These are phyloP conservation scores for Chlorella sp. DNA, from an alignment of 139 green algal species.

Conservation along the genomic window DNA sequence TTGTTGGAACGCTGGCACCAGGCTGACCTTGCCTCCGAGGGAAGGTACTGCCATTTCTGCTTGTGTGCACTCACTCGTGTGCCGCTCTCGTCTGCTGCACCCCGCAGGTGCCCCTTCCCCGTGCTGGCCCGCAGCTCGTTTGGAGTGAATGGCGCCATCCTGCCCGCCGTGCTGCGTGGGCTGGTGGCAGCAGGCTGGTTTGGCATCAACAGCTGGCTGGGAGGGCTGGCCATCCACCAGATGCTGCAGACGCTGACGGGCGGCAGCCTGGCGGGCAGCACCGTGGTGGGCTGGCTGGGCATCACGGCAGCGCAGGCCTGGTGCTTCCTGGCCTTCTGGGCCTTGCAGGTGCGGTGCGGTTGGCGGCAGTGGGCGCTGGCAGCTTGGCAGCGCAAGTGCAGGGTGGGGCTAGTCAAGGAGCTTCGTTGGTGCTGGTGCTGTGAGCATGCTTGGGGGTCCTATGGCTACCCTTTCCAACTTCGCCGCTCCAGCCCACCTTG, in stretches of 20 bases:
- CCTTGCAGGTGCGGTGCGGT: background rate
- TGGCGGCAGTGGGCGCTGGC: too few relatives aligned
- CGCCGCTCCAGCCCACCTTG: background rate
- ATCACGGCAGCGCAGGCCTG: background rate
- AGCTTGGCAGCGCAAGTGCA: too few relatives aligned
- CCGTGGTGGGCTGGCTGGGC: background rate
- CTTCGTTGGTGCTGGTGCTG: too few relatives aligned
- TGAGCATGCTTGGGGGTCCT: too few relatives aligned
- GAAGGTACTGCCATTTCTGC: too few relatives aligned
- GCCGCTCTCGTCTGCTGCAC: background rate
- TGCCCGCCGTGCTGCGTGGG: background rate
- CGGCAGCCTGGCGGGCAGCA: background rate
- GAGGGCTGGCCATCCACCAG: slow-evolving; percentile 8
- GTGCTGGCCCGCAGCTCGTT: slow-evolving; percentile 2
- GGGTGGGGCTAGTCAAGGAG: too few relatives aligned
- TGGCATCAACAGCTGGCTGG: slow-evolving; percentile 23
- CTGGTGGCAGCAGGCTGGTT: slow-evolving; percentile 11
- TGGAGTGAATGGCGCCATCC: slow-evolving; percentile 1
- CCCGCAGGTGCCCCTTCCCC: background rate
- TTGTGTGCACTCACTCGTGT: background rate
- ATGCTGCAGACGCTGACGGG: slow-evolving; percentile 18
- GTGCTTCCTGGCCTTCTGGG: slow-evolving; percentile 19
- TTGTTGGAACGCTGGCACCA: too few relatives aligned
- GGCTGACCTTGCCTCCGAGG: too few relatives aligned
- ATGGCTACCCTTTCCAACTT: too few relatives aligned